Percentiles rank a stretch among this genome's conserved stretches.
phyloP scores from a whole-genome alignment of 306 rosid genomes.

The Prunus kanzakura region DNA sequence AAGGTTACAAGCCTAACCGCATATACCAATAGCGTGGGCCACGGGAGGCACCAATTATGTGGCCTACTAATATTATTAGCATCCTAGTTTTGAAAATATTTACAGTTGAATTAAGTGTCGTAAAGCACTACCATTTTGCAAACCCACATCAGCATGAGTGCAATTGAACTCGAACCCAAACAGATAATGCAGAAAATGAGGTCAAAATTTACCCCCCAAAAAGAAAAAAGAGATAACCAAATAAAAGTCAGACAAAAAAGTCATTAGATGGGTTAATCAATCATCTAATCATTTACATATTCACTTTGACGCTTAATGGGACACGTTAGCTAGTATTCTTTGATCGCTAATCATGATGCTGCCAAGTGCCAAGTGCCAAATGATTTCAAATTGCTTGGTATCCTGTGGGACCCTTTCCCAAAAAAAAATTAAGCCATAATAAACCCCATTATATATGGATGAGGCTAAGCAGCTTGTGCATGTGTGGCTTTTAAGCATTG shows the following conservation, averaged over 20 bases:
- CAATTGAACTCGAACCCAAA: too few relatives aligned
- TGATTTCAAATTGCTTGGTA: neutral
- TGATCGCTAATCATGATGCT: neutral
- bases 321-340: neutral
- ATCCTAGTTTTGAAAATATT: too few relatives aligned
- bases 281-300: neutral
- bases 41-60: too few relatives aligned
- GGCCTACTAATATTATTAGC: too few relatives aligned
- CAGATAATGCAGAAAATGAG: too few relatives aligned
- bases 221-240: neutral
- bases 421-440: neutral
- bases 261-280: neutral
- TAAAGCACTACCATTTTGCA: too few relatives aligned
- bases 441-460: neutral
- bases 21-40: too few relatives aligned
- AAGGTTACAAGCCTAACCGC: rapidly evolving
- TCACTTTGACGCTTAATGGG: neutral
- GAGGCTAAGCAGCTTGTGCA: neutral
- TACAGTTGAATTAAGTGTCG: too few relatives aligned
- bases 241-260: neutral
- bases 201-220: neutral
- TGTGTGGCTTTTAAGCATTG: neutral
- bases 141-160: too few relatives aligned
- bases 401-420: neutral
- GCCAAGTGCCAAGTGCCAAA: neutral